These are phyloP conservation scores for Penicillium griseofulvum DNA, from an alignment of 2,329 filamentous ascomycete genomes.

Conservation along the genomic window DNA sequence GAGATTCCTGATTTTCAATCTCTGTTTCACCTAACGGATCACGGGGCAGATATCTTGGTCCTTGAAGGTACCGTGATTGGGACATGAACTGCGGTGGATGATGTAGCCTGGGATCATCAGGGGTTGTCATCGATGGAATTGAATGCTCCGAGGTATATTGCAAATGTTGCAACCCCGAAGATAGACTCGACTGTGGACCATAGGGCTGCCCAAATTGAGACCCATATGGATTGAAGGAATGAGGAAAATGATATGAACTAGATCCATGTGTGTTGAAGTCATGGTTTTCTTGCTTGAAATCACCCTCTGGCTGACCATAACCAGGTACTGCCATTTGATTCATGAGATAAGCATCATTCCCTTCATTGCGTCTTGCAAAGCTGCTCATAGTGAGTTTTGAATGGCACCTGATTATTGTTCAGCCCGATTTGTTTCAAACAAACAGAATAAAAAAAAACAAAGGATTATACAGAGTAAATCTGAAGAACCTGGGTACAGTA, in stretches of 20 bases:
- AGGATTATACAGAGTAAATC: too few relatives aligned
- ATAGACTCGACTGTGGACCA: conserved; percentile 32
- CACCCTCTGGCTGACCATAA: conserved; percentile 32
- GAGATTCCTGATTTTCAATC: conserved; percentile 47
- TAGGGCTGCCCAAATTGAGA: conserved; percentile 38
- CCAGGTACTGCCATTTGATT: conserved; percentile 33
- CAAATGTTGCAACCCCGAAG: conserved; percentile 32
- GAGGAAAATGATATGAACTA: conserved; percentile 32
- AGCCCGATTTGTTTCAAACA: background rate
- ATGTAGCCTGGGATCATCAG: conserved; percentile 35
- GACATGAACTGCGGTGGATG: conserved; percentile 35
- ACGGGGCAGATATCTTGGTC: conserved; percentile 35
- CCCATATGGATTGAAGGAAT: conserved; percentile 38
- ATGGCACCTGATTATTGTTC: background rate
- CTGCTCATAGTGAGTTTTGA: conserved; percentile 34
- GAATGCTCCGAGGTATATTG: conserved; percentile 34
- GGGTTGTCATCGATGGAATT: conserved; percentile 31
- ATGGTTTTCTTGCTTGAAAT: conserved; percentile 31
- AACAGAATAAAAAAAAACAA: background rate
- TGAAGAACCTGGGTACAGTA: too few relatives aligned
- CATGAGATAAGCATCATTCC: conserved; percentile 35
- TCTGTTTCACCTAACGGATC: conserved; percentile 37
- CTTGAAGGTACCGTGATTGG: conserved; percentile 33
- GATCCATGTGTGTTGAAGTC: conserved; percentile 33
- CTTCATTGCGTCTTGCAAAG: conserved; percentile 41